phyloP scores from a whole-genome alignment of 805 yeast genomes.

The Lipomyces sp. region DNA sequence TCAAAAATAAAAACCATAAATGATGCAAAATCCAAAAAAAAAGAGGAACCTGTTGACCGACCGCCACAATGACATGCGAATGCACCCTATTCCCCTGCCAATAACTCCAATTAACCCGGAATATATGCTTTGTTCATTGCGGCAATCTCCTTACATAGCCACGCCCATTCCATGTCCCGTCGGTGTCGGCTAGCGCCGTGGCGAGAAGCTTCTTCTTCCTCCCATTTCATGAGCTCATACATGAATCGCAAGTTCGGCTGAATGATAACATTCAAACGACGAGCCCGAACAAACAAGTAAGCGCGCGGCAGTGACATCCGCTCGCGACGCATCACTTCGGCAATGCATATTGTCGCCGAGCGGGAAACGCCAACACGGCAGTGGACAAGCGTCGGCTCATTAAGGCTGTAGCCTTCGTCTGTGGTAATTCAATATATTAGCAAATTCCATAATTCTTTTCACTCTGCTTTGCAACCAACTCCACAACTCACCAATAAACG shows the following conservation, averaged over 20 bases:
- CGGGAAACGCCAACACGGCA: conserved; percentile 96
- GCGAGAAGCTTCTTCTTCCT: conserved; percentile 47
- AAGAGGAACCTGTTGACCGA: background rate
- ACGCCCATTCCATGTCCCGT: conserved; percentile 86
- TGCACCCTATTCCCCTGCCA: background rate
- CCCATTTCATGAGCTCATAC: conserved; percentile 85
- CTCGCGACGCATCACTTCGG: conserved; percentile 85
- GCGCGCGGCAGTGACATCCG: conserved; percentile 73
- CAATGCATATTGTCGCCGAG: conserved; percentile 93
- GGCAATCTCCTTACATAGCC: conserved; percentile 81
- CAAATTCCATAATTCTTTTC: background rate
- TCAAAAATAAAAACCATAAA: no score
- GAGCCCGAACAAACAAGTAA: conserved; percentile 83
- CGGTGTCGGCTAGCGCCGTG: conserved; percentile 36
- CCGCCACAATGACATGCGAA: background rate
- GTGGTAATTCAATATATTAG: conserved; percentile 47
- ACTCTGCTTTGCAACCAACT: background rate
- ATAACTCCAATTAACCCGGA: background rate
- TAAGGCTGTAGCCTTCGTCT: conserved; percentile 54
- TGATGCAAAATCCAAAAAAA: background rate
- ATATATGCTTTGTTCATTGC: conserved; percentile 73
- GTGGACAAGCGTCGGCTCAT: conserved; percentile 71
- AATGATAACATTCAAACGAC: conserved; percentile 87
- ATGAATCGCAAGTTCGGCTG: conserved; percentile 91
- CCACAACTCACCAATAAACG: conserved; percentile 44